A percentile compares a stretch with the other conserved stretches of the same genome.
These are phyloP conservation scores for Venturia asperata DNA, from an alignment of 2,329 filamentous ascomycete genomes.

Conservation along the genomic window DNA sequence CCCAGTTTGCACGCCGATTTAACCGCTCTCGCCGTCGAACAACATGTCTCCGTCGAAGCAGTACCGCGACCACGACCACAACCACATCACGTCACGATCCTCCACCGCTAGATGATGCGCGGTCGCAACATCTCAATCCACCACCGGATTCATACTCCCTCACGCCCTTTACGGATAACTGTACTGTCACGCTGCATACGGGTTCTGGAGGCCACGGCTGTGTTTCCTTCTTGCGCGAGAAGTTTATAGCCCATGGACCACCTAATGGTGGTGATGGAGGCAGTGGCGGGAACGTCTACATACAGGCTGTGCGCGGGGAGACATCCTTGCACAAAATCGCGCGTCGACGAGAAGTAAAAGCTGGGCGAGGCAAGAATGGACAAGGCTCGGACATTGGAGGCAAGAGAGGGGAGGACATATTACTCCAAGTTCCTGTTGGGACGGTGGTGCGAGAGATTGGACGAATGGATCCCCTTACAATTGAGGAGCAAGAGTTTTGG, in stretches of 20 bases:
- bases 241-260: constrained; percentile 80
- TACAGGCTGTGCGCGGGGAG: constrained; percentile 84
- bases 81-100: background rate
- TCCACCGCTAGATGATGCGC: background rate
- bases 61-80: background rate
- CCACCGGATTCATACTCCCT: constrained; percentile 75
- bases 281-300: constrained; percentile 84
- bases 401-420: constrained; percentile 73
- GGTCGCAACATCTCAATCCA: constrained; percentile 61
- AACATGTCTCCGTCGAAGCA: constrained; percentile 9
- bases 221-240: constrained; percentile 87
- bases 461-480: constrained; percentile 66
- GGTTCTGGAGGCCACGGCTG: constrained; percentile 85
- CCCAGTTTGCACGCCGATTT: constrained; percentile 6
- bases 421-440: constrained; percentile 86
- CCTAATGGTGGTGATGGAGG: constrained; percentile 94
- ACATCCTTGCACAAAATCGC: constrained; percentile 90
- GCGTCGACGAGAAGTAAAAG: constrained; percentile 65
- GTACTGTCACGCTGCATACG: constrained; percentile 67
- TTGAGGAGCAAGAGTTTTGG: constrained; percentile 47
- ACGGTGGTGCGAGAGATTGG: constrained; percentile 81
- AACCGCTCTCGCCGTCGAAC: background rate
- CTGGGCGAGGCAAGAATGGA: constrained; percentile 68
- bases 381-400: constrained; percentile 68
- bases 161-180: constrained; percentile 81